Conservation (phyloP, 139 green algal species). For the Tetraselmis chui region DNA sequence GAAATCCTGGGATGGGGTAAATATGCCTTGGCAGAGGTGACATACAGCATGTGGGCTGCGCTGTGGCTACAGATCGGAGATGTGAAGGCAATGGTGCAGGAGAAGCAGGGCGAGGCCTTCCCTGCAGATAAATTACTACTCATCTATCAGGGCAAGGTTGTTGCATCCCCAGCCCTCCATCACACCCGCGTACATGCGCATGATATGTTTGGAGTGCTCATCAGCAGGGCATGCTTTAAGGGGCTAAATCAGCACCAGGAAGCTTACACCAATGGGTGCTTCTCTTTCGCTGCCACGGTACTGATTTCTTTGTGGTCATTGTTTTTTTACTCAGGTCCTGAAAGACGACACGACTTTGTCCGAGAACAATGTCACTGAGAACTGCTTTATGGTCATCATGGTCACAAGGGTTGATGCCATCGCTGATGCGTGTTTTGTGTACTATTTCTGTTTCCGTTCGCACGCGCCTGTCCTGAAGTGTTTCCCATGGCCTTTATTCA, state of each 20-base stretch:
- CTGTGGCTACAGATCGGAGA: slow-evolving; percentile 42
- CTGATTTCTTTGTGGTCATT: background rate
- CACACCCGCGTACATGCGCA: too few relatives aligned
- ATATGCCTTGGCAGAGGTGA: background rate
- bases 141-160: slow-evolving; percentile 77
- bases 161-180: background rate
- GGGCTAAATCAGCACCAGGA: background rate
- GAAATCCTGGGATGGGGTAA: slow-evolving; percentile 48
- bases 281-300: background rate
- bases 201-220: too few relatives aligned
- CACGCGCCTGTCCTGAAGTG: too few relatives aligned
- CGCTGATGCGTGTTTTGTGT: too few relatives aligned
- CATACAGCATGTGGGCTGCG: background rate
- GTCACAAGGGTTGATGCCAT: slow-evolving; percentile 53
- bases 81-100: slow-evolving; percentile 58
- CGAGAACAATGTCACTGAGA: slow-evolving; percentile 67
- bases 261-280: slow-evolving; percentile 5
- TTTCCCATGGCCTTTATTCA: too few relatives aligned
- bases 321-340: slow-evolving; percentile 53
- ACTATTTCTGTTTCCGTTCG: too few relatives aligned
- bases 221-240: too few relatives aligned
- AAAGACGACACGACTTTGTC: slow-evolving; percentile 75
- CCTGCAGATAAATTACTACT: slow-evolving; percentile 44
- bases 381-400: slow-evolving; percentile 92
- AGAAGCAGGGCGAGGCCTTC: slow-evolving; percentile 45